Conservation (phyloP, 345 rosid species). For the Eucalyptus curtisii region DNA sequence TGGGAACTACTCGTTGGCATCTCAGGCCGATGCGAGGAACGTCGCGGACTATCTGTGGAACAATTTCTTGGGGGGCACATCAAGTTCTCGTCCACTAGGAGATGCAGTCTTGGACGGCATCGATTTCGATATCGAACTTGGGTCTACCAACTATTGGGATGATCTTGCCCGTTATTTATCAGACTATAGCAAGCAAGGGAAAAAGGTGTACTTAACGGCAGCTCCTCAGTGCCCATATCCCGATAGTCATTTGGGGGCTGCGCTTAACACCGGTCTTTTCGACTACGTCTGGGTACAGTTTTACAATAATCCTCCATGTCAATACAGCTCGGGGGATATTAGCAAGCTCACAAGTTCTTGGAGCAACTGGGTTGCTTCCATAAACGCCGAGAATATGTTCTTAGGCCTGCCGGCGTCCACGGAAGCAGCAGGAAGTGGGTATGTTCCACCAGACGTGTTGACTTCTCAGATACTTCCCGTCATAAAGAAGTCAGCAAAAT, state of each 20-base stretch:
- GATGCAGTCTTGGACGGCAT: constrained; percentile 40
- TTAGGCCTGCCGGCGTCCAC: constrained; percentile 52
- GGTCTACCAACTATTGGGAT: constrained; percentile 22
- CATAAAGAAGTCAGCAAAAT: constrained; percentile 23
- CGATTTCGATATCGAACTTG: constrained; percentile 41
- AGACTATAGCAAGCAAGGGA: constrained; percentile 6
- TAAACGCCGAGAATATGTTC: constrained; percentile 13
- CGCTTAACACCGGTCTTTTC: constrained; percentile 34
- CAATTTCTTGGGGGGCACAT: background rate
- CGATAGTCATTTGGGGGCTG: constrained; percentile 28
- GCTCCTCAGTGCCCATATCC: constrained; percentile 62
- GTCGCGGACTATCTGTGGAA: constrained; percentile 4
- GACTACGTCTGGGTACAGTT: constrained; percentile 48
- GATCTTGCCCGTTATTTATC: constrained; percentile 24
- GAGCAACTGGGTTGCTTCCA: constrained; percentile 35
- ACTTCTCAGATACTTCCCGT: constrained; percentile 25
- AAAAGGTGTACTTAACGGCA: constrained; percentile 40
- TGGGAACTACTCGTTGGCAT: constrained; percentile 26
- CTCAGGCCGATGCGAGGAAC: constrained; percentile 21
- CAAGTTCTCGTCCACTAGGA: constrained; percentile 27
- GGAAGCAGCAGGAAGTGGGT: constrained; percentile 44
- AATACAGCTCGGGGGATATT: constrained; percentile 18
- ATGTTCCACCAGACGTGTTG: constrained; percentile 26
- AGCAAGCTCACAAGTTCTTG: constrained; percentile 24
- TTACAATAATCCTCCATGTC: constrained; percentile 47